phyloP scores from a whole-genome alignment of 2,329 filamentous ascomycete species.

The Arachnopeziza araneosa region DNA sequence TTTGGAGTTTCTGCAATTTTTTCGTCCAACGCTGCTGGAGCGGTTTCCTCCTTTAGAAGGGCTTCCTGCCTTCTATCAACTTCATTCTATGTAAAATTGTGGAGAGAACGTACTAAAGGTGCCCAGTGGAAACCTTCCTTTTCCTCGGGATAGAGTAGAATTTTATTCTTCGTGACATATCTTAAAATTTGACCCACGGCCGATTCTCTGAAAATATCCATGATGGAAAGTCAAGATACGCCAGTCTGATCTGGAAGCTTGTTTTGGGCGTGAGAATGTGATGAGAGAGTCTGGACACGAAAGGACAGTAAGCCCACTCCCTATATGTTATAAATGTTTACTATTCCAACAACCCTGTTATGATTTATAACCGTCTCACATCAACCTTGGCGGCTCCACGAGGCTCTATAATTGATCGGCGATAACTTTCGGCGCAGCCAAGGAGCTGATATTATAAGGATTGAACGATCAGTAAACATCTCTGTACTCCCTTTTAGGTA shows the following conservation, averaged over 20 bases:
- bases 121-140: constrained; percentile 8
- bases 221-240: neutral
- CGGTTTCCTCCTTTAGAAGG: constrained; percentile 7
- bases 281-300: no score
- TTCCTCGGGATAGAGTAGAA: constrained; percentile 14
- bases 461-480: neutral
- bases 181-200: constrained; percentile 10
- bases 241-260: no score
- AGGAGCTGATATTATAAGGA: neutral
- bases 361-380: neutral
- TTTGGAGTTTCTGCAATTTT: neutral
- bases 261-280: no score
- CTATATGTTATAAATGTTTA: no score
- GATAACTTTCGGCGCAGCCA: neutral
- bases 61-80: constrained; percentile 7
- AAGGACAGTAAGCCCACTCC: no score
- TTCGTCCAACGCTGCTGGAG: neutral
- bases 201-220: constrained; percentile 12
- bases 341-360: neutral
- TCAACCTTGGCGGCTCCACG: neutral
- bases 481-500: neutral
- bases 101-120: constrained; percentile 4
- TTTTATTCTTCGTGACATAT: constrained; percentile 11
- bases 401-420: neutral
- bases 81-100: neutral